phyloP scores from a whole-genome alignment of 495 filamentous ascomycete genomes.

The Penicillium mononematosum region DNA sequence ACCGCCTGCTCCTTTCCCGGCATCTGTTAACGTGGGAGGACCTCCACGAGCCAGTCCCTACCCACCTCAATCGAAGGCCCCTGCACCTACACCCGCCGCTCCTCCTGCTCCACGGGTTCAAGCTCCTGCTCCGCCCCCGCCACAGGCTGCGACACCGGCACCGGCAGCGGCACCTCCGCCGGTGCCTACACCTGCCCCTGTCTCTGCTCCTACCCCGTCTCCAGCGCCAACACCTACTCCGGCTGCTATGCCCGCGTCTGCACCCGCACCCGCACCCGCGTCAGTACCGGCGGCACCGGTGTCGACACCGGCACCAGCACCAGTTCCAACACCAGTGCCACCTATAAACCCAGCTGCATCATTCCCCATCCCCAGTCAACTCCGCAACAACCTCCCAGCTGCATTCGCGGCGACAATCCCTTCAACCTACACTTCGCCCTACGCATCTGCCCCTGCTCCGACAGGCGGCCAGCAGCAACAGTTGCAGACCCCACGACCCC shows the following conservation, averaged over 20 bases:
- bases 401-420: conserved; percentile 43
- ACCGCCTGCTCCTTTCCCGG: conserved; percentile 35
- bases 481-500: conserved; percentile 33
- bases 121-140: conserved; percentile 17
- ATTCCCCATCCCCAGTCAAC: conserved; percentile 42
- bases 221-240: conserved; percentile 22
- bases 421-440: conserved; percentile 44
- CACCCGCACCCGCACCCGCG: conserved; percentile 8
- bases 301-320: conserved; percentile 18
- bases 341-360: conserved; percentile 27
- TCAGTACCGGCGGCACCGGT: conserved; percentile 15
- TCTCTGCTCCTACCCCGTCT: conserved; percentile 17
- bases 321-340: conserved; percentile 10
- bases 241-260: conserved; percentile 16
- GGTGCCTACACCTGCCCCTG: conserved; percentile 22
- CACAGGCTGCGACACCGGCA: conserved; percentile 1
- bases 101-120: conserved; percentile 18
- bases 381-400: conserved; percentile 46
- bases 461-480: conserved; percentile 32
- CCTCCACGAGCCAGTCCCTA: conserved; percentile 29
- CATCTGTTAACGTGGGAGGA: conserved; percentile 15
- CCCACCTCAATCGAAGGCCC: conserved; percentile 13
- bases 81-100: conserved; percentile 14
- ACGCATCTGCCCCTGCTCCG: conserved; percentile 42
- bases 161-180: conserved; percentile 22